Percentiles rank a stretch among this genome's conserved stretches.
Conservation (phyloP, 2,329 filamentous ascomycete species). For the Leptodontidium sp. region DNA sequence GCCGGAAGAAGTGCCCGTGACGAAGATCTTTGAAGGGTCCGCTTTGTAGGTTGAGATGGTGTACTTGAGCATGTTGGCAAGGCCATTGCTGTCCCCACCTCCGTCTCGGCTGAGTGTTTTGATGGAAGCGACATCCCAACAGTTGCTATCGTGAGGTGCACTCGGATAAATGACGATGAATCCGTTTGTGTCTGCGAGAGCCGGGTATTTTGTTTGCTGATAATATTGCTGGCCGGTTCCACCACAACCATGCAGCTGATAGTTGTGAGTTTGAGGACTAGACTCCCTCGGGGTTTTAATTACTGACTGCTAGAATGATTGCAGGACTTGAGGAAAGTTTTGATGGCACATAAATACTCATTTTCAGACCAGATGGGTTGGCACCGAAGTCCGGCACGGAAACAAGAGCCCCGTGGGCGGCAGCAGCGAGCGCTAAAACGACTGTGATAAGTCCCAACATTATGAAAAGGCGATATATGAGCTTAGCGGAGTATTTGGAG, state of each 20-base stretch:
- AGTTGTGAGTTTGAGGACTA: not conserved
- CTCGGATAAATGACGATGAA: slow-evolving; percentile 68
- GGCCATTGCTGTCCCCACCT: slow-evolving; percentile 62
- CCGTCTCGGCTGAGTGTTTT: slow-evolving; percentile 59
- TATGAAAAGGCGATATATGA: not conserved
- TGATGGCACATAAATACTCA: slow-evolving; percentile 25
- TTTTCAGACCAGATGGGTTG: slow-evolving; percentile 22
- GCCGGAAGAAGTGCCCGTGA: slow-evolving; percentile 57
- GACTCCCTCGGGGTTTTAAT: not conserved
- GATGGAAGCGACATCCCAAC: slow-evolving; percentile 66
- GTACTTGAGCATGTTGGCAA: slow-evolving; percentile 67
- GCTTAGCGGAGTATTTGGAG: not conserved
- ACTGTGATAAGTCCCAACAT: not conserved
- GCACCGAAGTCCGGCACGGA: slow-evolving; percentile 20
- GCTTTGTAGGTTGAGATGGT: slow-evolving; percentile 59
- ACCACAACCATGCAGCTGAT: slow-evolving; percentile 15
- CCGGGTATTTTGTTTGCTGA: slow-evolving; percentile 18
- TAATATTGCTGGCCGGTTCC: slow-evolving; percentile 15
- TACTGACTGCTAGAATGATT: slow-evolving; percentile 16
- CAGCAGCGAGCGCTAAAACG: not conserved
- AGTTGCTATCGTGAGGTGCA: slow-evolving; percentile 59
- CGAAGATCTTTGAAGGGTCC: slow-evolving; percentile 60
- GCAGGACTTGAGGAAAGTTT: slow-evolving; percentile 19
- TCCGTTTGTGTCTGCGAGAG: slow-evolving; percentile 57
- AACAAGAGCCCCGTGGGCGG: slow-evolving; percentile 1